Evolutionary conservation across 2,329 filamentous ascomycete species (phyloP), one percentile per base, ranked within the genome.

Genomic region (Fusarium citri): DNA sequence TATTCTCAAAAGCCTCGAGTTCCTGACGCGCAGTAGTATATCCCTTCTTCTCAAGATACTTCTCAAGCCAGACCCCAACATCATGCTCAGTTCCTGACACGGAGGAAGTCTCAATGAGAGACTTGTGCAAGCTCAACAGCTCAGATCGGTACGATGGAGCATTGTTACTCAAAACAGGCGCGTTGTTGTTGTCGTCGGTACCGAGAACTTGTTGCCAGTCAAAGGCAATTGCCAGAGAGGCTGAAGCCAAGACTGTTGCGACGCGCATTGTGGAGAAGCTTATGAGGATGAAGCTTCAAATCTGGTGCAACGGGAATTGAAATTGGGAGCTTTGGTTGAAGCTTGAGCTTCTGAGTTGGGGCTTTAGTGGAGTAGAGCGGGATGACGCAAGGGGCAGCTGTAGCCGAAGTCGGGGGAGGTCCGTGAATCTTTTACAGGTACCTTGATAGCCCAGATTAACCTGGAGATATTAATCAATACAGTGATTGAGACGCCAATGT

Each of bases 81-180:
- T 85, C 81, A 43, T 87, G 81, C 78, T 97, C 94, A 66, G 90
- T 85, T 47, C 87, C 88, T 5, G 87, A 89, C 67, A 94, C 86
- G 1, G 93, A 97, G 51, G 91, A 85, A 46, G 91, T 91, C 61
- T 91, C 84, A 30, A 94, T 85, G n/a, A 97, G 88, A 18, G 88
- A 86, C 55, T 90, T 88, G 81, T 97, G 94, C 15, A 97, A 86
- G 20, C 86, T 85, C 45, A 97, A 85, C 1, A 97, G 86, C 41
- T 81, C 78, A 5, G 80, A 71, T 40, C 86, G 84, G 68, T 81
- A 81, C 23, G 76, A 69, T 7, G 79, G 78, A 31, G 76, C 72
- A 55, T 75, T 67, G 37, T 30, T 25, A 26, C 22, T 51, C 6
- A 48, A 15, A 49, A 58, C 8, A 28, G 57, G 51, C 49, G 57